These are phyloP conservation scores for Halteria grandinella DNA, from an alignment of 73 alveolate species.

Conservation along the genomic window DNA sequence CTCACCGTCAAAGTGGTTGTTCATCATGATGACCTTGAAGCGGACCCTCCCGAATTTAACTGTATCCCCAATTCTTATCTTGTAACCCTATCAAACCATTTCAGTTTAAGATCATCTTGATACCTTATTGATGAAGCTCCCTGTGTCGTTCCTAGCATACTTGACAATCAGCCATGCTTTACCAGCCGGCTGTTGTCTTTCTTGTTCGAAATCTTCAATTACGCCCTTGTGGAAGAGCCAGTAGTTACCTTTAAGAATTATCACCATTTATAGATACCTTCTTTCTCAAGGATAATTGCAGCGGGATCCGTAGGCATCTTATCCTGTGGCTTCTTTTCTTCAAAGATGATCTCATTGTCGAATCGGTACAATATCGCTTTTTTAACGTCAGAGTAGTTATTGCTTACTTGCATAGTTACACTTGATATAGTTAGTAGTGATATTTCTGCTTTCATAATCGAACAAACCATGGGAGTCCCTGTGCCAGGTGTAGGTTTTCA, in stretches of 20 bases:
- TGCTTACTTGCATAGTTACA: conserved; percentile 39
- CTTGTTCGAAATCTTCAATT: conserved; percentile 39
- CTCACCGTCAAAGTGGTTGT: conserved; percentile 33
- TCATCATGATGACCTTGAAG: conserved; percentile 55
- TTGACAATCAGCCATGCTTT: conserved; percentile 55
- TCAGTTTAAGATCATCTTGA: too few relatives aligned
- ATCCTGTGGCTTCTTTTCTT: conserved; percentile 23
- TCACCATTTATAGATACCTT: not conserved
- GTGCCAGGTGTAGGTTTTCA: conserved; percentile 82
- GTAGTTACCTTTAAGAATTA: conserved; percentile 14
- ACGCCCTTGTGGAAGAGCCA: conserved; percentile 41
- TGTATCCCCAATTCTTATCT: conserved; percentile 52
- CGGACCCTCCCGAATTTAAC: conserved; percentile 66
- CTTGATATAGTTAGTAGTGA: conserved; percentile 48
- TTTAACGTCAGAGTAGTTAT: not conserved
- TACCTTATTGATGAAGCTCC: too few relatives aligned
- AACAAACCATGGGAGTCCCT: conserved; percentile 88
- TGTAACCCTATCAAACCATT: conserved; percentile 60
- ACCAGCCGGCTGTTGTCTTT: conserved; percentile 42
- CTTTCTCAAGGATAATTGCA: conserved; percentile 7
- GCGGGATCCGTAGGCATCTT: not conserved
- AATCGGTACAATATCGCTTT: conserved; percentile 21
- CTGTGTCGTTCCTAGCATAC: not conserved
- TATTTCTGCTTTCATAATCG: conserved; percentile 85
- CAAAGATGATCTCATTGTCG: conserved; percentile 20